phyloP scores from a whole-genome alignment of 2,329 filamentous ascomycete genomes.

The Cytospora leucostoma region DNA sequence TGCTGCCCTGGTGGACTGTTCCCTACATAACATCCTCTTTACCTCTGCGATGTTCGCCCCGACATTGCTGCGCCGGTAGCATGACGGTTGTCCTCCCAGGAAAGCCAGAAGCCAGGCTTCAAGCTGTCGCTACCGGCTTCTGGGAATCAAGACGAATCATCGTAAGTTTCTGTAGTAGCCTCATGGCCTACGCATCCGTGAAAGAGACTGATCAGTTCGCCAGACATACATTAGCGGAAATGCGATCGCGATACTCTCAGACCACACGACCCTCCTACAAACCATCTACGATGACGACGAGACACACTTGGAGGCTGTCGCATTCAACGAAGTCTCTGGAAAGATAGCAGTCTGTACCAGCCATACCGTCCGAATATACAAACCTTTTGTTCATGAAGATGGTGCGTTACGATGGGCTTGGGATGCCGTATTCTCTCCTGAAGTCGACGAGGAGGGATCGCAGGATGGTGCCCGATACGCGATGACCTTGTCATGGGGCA shows the following conservation, averaged over 20 bases:
- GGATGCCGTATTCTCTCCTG: slow-evolving; percentile 58
- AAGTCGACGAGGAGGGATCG: slow-evolving; percentile 34
- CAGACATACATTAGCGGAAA: slow-evolving; percentile 89
- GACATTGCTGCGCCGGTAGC: slow-evolving; percentile 32
- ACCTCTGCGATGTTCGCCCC: slow-evolving; percentile 24
- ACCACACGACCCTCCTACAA: slow-evolving; percentile 74
- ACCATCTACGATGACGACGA: slow-evolving; percentile 86
- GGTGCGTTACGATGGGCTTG: slow-evolving; percentile 72
- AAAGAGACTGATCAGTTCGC: not conserved
- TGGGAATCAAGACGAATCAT: slow-evolving; percentile 44
- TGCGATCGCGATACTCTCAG: slow-evolving; percentile 80
- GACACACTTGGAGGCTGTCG: slow-evolving; percentile 68
- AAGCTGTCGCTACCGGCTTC: slow-evolving; percentile 49
- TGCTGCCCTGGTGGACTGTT: not conserved
- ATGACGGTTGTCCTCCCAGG: slow-evolving; percentile 53
- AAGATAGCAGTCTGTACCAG: slow-evolving; percentile 79
- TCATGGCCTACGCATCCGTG: not conserved
- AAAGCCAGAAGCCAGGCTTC: slow-evolving; percentile 49
- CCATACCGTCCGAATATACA: slow-evolving; percentile 72
- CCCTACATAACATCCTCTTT: not conserved
- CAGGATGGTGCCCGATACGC: slow-evolving; percentile 38
- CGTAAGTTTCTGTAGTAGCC: slow-evolving; percentile 34
- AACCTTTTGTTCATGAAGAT: slow-evolving; percentile 69
- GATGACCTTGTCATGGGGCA: slow-evolving; percentile 79
- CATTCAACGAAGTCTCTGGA: slow-evolving; percentile 78